Evolutionary conservation across 2,329 filamentous ascomycete genomes (phyloP), one percentile per base, ranked within the genome.

Genomic region (Diaporthe sp.): DNA sequence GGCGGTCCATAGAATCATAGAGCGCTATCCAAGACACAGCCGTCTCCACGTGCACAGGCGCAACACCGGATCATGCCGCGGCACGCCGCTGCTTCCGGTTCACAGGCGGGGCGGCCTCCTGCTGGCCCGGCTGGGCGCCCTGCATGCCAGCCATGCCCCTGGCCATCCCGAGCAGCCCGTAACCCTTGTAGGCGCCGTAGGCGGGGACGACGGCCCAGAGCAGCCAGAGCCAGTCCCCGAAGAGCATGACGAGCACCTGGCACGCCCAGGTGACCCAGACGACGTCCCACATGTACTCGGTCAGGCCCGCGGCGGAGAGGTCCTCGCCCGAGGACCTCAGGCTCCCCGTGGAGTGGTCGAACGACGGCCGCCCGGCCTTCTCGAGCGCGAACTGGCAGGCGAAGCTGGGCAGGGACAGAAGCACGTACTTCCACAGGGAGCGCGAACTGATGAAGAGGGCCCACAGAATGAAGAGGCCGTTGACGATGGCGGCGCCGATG

Each of bases 211-310:
- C 81, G 22, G 85, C 81, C 89, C 89, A 92, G 15, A 91, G 79
- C 28, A 90, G 82, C 89, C 89, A 92, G 19, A 86, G 94, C 86
- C 93, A 93, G 83, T 98, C 95, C 5, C 97, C 97, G 65, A 96
- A 90, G 39, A 98, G 78, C 22, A 93, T 89, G 19, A 93, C 95
- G n/a, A 93, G 84, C 12, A 93, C 85, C 55, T 95, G 87, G 72
- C 92, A 94, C 15, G 91, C 92, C 93, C 96, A 98, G 0, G 95
- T 98, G 86, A 98, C 95, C 91, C 98, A 98, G 72, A 98, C 88
- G 68, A 98, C 91, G 85, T 99, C 97, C 90, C 98, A 99, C 94
- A 98, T 95, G 88, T 97, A 98, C 86, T 98, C 97, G 15, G 96
- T 98, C 87, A 99, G 86, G 6, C 97, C 97, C 46, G 93, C 90